Base-by-base conservation (phyloP, 768 basidiomycete species). In the Rhodotorula diobovata region DNA sequence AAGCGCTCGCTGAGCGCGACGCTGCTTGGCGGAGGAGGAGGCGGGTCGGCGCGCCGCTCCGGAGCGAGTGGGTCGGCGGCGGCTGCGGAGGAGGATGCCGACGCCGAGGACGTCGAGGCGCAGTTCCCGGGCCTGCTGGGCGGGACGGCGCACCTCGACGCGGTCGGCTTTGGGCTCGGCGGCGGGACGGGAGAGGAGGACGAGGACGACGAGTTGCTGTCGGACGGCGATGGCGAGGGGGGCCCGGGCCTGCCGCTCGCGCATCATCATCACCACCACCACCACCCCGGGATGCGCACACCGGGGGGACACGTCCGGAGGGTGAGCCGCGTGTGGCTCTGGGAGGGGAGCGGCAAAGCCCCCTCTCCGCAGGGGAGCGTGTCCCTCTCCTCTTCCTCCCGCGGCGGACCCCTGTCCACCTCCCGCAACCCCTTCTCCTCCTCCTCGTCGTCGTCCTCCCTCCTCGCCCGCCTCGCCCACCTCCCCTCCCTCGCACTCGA, bases 291-390 rank as follows among this genome's bases (percentile, higher is more conserved):
- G 25, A 25, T 6, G 48, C 21, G 32, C 35, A 46, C 35, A 1
- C 30, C 25, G 41, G 51, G 45, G 1, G 63, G 60, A 30, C 62
- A 72, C 21, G 70, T 72, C 4, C 39, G 70, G 50, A 41, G 70
- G 10, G 70, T 72, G 15, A 41, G 34, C 28, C 28, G 66, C 18
- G 70, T 72, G 20, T 72, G 66, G 66, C 58, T 60, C 21, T 72
- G 70, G 70, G 70, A 67, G 53, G 65, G 67, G 28, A 12, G 60
- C 14, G 32, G 48, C 43, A 18, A 6, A 25, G 16, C 51, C 14
- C 39, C 51, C 28, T 65, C 58, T 14, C 48, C n/a, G 5, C 10
- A 43, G 28, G 25, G 43, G n/a, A n/a, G 48, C 18, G 8, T 25
- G 20, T 60, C 58, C 25, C 37, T 39, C 39, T 35, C 37, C 41